Percentiles rank a stretch among this genome's conserved stretches.
These are phyloP conservation scores for Mucuna pruriens DNA, from an alignment of 306 rosid genomes.

Conservation along the genomic window DNA sequence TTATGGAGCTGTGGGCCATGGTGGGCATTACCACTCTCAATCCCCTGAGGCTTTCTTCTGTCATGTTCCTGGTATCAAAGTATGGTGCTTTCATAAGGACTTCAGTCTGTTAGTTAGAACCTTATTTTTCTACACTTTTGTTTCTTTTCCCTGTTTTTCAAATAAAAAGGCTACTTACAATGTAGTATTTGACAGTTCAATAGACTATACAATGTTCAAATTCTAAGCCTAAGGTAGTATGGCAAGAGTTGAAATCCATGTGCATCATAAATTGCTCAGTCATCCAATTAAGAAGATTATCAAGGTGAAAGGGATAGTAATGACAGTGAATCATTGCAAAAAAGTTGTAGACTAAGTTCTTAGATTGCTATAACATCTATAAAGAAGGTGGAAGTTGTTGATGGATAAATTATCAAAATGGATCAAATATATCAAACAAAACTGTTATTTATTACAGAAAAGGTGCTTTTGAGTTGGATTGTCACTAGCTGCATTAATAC, in stretches of 20 bases:
- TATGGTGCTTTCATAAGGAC: conserved; percentile 44
- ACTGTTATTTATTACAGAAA: not conserved
- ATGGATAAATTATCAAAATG: not conserved
- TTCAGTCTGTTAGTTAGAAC: conserved; percentile 27
- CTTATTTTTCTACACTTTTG: not conserved
- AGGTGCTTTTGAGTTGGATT: not conserved
- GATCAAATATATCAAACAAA: not conserved
- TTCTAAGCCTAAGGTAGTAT: not conserved
- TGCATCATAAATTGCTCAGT: not conserved
- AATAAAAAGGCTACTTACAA: conserved; percentile 1
- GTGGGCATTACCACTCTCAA: conserved; percentile 98
- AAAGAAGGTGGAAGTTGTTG: not conserved
- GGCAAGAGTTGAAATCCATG: not conserved
- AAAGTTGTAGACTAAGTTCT: not conserved
- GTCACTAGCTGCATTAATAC: not conserved
- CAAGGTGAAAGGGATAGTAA: not conserved
- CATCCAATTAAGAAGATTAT: not conserved
- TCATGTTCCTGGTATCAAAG: conserved; percentile 97
- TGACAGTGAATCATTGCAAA: not conserved
- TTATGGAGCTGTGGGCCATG: conserved; percentile 98
- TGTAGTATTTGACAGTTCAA: conserved; percentile 18
- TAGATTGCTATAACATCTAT: not conserved
- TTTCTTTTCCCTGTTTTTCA: conserved; percentile 11
- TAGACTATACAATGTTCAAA: conserved; percentile 15
- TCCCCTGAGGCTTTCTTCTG: conserved; percentile 99